A percentile compares a stretch with the other conserved stretches of the same genome.
Conservation (phyloP, 768 basidiomycete genomes). For the Boletus vermiculosoides region DNA sequence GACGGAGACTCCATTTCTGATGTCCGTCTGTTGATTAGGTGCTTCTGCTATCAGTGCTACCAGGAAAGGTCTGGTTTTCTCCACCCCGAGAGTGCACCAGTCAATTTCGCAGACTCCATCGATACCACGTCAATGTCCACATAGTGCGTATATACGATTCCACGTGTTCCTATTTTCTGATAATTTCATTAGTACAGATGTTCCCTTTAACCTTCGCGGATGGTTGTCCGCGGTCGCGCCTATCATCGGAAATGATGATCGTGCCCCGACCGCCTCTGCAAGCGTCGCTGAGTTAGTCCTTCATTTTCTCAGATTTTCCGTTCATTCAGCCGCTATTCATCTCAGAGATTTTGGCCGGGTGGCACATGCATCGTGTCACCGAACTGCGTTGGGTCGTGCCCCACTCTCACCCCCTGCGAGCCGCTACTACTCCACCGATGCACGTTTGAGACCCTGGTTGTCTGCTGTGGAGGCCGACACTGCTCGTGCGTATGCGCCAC, state of each 20-base stretch:
- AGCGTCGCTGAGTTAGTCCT: slow-evolving; percentile 13
- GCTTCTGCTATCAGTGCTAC: not conserved
- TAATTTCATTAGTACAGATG: not conserved
- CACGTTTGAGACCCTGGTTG: not conserved
- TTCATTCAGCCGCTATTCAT: not conserved
- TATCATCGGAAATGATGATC: not conserved
- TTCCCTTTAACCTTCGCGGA: not conserved
- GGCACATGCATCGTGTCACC: not conserved
- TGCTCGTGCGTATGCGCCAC: not conserved
- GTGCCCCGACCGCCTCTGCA: not conserved
- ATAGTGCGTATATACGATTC: slow-evolving; percentile 10
- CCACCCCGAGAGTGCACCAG: not conserved
- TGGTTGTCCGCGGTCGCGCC: not conserved
- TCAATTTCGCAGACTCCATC: not conserved
- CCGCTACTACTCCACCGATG: not conserved
- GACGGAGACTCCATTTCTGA: not conserved
- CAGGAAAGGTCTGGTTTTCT: not conserved
- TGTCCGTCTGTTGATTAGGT: slow-evolving; percentile 1
- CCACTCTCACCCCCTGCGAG: not conserved
- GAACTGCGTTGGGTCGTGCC: no score
- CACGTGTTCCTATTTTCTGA: slow-evolving; percentile 4
- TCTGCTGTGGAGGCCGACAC: not conserved
- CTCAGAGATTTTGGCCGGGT: slow-evolving; percentile 5
- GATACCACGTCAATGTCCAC: not conserved
- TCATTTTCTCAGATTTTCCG: not conserved